Evolutionary conservation across 2,329 filamentous ascomycete genomes (phyloP).

Genomic region (Phialophora tarda): DNA sequence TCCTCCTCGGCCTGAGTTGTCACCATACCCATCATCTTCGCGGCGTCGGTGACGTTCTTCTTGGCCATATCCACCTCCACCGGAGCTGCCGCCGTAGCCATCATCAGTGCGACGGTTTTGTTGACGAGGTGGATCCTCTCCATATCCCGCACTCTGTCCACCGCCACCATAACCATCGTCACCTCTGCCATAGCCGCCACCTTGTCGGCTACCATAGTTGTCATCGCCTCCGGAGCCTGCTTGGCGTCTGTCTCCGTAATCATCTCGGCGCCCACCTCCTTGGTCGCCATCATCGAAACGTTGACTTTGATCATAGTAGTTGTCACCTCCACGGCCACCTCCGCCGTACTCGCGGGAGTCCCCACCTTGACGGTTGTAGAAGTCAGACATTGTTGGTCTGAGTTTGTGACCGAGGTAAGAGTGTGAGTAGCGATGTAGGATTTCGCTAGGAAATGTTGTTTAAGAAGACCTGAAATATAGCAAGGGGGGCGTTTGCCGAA

Average conservation of each 20-base stretch:
- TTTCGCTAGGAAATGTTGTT: neutral
- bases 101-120: constrained; percentile 31
- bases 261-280: constrained; percentile 29
- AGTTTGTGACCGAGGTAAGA: neutral
- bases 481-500: neutral
- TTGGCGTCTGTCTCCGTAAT: constrained; percentile 31
- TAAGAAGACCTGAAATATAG: neutral
- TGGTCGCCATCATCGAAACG: constrained; percentile 30
- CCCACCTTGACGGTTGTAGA: constrained; percentile 32
- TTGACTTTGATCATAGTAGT: constrained; percentile 37
- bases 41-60: constrained; percentile 20
- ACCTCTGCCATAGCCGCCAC: constrained; percentile 6
- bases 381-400: constrained; percentile 32
- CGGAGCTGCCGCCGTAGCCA: constrained; percentile 36
- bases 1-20: constrained; percentile 14
- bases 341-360: constrained; percentile 34
- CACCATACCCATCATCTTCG: constrained; percentile 31
- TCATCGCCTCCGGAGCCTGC: constrained; percentile 25
- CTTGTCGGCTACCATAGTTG: constrained; percentile 27
- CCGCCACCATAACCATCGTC: constrained; percentile 10
- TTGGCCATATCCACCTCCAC: constrained; percentile 42
- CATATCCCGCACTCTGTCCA: neutral
- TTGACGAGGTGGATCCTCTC: constrained; percentile 22
- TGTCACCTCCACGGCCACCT: constrained; percentile 33
- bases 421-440: neutral